Base-by-base conservation (phyloP, 1,284 basidiomycete species). In the Boletellus deceptivus region DNA sequence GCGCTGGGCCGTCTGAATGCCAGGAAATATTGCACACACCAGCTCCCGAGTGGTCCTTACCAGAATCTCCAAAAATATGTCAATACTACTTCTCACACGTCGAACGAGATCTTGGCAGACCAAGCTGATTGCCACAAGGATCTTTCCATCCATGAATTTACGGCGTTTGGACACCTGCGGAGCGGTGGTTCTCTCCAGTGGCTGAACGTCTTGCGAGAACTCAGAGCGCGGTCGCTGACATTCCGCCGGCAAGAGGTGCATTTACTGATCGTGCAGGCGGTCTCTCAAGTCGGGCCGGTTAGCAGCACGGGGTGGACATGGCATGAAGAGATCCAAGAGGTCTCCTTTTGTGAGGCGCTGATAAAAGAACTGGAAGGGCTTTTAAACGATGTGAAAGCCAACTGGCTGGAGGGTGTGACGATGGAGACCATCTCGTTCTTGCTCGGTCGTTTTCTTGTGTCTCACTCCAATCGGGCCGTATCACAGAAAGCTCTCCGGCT, bases 141-240 rank as follows among this genome's bases (percentile, higher is more conserved):
- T 2, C 53, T 80, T 3, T 65, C 55, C 6, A 55, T 75, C 4
- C 76, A 79, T 31, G 77, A 80, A 50, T 74, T 68, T 37, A 58
- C 72, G 7, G 65, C 73, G 0, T 79, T 76, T 50, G 71, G 72
- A 0, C 61, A 63, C 31, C 51, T 80, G 27, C 74, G 78, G 4
- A 68, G 73, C 31, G 77, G 78, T 2, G 53, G 62, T 6, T 58
- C 57, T 1, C 54, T 80, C 0, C 79, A 80, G 42, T 80, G 78
- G 78, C 55, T 74, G 37, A 81, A 80, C 50, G 72, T 80, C 14
- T 58, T 70, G 6, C 65, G 72, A 20, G 76, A 75, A 52, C 53
- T 80, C 14, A 61, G 63, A 10, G 65, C 68, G 13, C 63, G 67
- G 29, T 54, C 55, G 1, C 55, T 81, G 31, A 70, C 63, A 0